A percentile compares a stretch with the other conserved stretches of the same genome.
Conservation (phyloP, 1,139 yeast genomes). For the Zygoascus sp. region DNA sequence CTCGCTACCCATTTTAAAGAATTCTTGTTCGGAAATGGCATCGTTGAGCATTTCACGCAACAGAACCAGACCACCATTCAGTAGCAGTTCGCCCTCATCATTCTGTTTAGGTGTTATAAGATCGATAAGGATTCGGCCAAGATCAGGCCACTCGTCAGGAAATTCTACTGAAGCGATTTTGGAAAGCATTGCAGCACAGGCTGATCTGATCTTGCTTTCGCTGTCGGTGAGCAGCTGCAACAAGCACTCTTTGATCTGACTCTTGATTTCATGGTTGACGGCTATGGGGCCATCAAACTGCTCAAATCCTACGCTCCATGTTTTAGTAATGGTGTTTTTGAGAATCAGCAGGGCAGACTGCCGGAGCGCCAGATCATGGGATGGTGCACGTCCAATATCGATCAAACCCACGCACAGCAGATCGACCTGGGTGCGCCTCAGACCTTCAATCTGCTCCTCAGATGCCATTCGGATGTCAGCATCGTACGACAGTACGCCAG, state of each 20-base stretch:
- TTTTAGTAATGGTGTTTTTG: conserved; percentile 63
- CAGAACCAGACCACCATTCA: conserved; percentile 65
- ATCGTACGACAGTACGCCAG: conserved; percentile 7
- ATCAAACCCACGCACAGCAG: conserved; percentile 7
- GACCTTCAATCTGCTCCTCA: conserved; percentile 10
- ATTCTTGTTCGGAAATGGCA: conserved; percentile 78
- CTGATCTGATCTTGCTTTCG: conserved; percentile 59
- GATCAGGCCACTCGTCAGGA: conserved; percentile 93
- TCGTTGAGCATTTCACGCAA: conserved; percentile 81
- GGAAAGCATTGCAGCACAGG: conserved; percentile 70
- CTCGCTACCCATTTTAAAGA: conserved; percentile 59
- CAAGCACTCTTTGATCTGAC: conserved; percentile 46
- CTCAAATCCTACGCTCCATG: conserved; percentile 84
- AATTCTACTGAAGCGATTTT: conserved; percentile 86
- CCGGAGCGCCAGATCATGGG: conserved; percentile 7
- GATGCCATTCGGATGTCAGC: conserved; percentile 6
- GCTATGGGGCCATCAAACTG: conserved; percentile 66
- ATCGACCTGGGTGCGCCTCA: conserved; percentile 8
- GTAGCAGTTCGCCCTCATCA: conserved; percentile 36
- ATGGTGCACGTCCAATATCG: conserved; percentile 2
- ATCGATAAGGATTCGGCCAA: conserved; percentile 38
- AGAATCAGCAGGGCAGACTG: conserved; percentile 70
- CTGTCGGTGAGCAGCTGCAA: conserved; percentile 49
- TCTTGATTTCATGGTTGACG: conserved; percentile 50
- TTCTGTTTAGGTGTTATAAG: conserved; percentile 30